Conservation (phyloP, 139 green algal species). For the Chlorella ohadii region DNA sequence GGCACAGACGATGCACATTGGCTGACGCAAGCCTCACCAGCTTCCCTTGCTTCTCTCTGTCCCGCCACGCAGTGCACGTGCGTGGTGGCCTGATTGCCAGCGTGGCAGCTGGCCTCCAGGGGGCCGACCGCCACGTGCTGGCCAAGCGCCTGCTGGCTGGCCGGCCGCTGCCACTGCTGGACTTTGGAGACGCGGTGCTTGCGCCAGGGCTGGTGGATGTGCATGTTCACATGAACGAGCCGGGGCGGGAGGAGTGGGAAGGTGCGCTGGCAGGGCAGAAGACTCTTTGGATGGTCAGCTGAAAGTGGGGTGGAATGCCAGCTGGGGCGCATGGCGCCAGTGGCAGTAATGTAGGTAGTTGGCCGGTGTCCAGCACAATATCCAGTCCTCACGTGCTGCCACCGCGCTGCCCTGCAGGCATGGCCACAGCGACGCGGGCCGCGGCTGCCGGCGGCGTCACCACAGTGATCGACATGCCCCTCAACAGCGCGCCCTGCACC, state of each 20-base stretch:
- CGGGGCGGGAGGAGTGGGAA: slow-evolving; percentile 92
- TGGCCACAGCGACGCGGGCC: slow-evolving; percentile 81
- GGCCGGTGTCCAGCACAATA: no score
- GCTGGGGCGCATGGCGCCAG: no score
- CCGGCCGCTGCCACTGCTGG: slow-evolving; percentile 20
- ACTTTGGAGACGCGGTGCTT: slow-evolving; percentile 66
- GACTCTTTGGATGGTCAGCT: background rate
- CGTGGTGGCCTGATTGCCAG: slow-evolving; percentile 40
- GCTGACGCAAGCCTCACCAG: no score
- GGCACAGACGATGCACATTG: no score
- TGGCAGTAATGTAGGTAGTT: no score
- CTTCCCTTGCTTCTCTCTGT: background rate
- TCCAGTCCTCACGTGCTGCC: no score
- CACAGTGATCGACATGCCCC: slow-evolving; percentile 95
- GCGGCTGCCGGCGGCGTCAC: slow-evolving; percentile 91
- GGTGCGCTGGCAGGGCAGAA: slow-evolving; percentile 50
- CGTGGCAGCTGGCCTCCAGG: background rate
- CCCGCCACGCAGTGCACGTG: slow-evolving; percentile 40
- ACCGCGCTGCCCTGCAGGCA: slow-evolving; percentile 60
- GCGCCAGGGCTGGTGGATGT: slow-evolving; percentile 91
- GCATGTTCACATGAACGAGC: slow-evolving; percentile 96
- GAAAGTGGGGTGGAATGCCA: background rate
- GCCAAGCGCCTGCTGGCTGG: background rate
- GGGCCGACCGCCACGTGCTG: background rate
- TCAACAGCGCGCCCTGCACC: slow-evolving; percentile 85